phyloP scores from a whole-genome alignment of 1,284 basidiomycete species.

The Fistulinella cinereoalba region DNA sequence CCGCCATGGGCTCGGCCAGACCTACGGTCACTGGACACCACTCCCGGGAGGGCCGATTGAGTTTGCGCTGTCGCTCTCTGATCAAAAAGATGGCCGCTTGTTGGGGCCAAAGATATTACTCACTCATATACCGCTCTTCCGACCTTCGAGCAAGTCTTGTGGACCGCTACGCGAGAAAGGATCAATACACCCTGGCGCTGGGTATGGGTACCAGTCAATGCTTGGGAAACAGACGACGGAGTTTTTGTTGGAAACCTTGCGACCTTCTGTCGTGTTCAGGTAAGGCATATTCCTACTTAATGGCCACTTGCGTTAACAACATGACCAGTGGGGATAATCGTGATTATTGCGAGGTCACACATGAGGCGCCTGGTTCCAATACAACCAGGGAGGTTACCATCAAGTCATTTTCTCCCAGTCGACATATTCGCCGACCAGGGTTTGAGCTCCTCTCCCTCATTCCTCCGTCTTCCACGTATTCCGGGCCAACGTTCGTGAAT shows the following conservation, averaged over 20 bases:
- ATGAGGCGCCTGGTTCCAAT: slow-evolving; percentile 37
- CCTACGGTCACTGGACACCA: slow-evolving; percentile 58
- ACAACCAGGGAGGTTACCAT: slow-evolving; percentile 67
- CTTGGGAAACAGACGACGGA: slow-evolving; percentile 72
- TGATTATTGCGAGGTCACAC: slow-evolving; percentile 79
- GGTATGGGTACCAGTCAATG: slow-evolving; percentile 80
- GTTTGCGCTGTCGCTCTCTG: slow-evolving; percentile 57
- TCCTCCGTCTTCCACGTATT: slow-evolving; percentile 33
- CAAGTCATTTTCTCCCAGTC: slow-evolving; percentile 80
- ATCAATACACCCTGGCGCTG: slow-evolving; percentile 71
- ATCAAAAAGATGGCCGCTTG: slow-evolving; percentile 20
- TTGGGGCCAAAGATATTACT: slow-evolving; percentile 60
- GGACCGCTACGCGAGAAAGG: slow-evolving; percentile 74
- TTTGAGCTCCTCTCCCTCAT: slow-evolving; percentile 82
- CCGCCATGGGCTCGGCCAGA: slow-evolving; percentile 45
- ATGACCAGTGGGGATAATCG: slow-evolving; percentile 76
- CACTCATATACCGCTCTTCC: slow-evolving; percentile 79
- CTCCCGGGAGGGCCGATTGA: slow-evolving; percentile 60
- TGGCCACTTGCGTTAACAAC: slow-evolving; percentile 1
- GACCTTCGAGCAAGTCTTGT: slow-evolving; percentile 70
- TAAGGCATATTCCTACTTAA: slow-evolving; percentile 30
- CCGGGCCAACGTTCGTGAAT: slow-evolving; percentile 37
- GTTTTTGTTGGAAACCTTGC: slow-evolving; percentile 65
- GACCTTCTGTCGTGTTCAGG: slow-evolving; percentile 72
- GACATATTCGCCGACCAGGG: slow-evolving; percentile 73